phyloP scores from a whole-genome alignment of 352 stramenopile genomes.

The Saprolegnia parasitica region DNA sequence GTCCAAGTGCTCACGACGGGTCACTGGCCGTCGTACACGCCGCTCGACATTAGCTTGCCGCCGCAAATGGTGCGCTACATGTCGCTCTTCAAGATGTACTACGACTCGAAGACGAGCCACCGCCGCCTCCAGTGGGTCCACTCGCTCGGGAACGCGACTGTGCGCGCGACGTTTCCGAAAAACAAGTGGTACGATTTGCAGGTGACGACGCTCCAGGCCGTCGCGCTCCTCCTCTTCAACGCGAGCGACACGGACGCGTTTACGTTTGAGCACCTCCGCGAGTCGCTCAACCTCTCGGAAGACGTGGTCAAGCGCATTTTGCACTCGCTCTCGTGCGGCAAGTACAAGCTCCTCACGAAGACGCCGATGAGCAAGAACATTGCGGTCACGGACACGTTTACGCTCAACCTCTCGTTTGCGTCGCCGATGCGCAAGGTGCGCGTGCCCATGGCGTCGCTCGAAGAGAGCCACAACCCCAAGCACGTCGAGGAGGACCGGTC shows the following conservation, averaged over 20 bases:
- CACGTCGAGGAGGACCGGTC: constrained; percentile 94
- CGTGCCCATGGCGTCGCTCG: constrained; percentile 98
- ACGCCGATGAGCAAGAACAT: constrained; percentile 92
- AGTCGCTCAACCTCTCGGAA: constrained; percentile 93
- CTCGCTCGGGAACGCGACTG: constrained; percentile 94
- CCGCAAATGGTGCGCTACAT: constrained; percentile 92
- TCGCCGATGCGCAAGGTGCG: constrained; percentile 96
- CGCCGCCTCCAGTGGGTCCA: constrained; percentile 95
- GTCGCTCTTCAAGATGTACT: constrained; percentile 95
- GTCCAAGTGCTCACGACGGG: constrained; percentile 98
- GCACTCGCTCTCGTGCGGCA: constrained; percentile 98
- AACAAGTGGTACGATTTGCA: constrained; percentile 96
- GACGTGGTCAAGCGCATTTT: constrained; percentile 97
- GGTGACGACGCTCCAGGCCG: constrained; percentile 96
- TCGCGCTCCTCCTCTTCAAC: constrained; percentile 95
- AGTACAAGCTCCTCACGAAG: constrained; percentile 98
- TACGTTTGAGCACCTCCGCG: constrained; percentile 87
- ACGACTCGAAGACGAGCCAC: constrained; percentile 91
- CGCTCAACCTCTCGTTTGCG: constrained; percentile 91
- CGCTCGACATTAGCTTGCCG: constrained; percentile 94
- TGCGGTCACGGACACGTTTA: constrained; percentile 91
- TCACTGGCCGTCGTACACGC: constrained; percentile 98
- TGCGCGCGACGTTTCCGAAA: constrained; percentile 76
- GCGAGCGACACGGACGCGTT: constrained; percentile 67
- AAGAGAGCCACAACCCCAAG: constrained; percentile 98